phyloP scores from a whole-genome alignment of 2,329 filamentous ascomycete species.

The Fusarium camptoceras region DNA sequence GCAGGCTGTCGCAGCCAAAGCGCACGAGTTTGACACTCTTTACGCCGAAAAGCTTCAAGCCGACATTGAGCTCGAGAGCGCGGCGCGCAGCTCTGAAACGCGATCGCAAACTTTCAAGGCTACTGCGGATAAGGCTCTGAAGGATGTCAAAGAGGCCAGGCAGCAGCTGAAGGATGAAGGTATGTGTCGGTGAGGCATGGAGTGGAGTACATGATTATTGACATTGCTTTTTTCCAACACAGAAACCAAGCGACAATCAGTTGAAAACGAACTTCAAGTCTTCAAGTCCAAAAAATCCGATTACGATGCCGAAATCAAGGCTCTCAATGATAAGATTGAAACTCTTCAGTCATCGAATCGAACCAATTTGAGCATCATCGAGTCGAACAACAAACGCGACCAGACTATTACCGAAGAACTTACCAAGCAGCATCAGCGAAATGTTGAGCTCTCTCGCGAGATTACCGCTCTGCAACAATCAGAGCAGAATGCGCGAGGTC shows the following conservation, averaged over 20 bases:
- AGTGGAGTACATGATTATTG: slow-evolving; percentile 17
- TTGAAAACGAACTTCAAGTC: slow-evolving; percentile 85
- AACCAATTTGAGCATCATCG: slow-evolving; percentile 87
- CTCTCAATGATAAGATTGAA: slow-evolving; percentile 83
- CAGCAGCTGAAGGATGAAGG: slow-evolving; percentile 86
- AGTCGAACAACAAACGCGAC: slow-evolving; percentile 88
- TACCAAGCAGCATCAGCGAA: slow-evolving; percentile 88
- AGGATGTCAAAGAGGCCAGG: slow-evolving; percentile 84
- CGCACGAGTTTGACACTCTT: slow-evolving; percentile 83
- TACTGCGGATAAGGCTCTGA: slow-evolving; percentile 83
- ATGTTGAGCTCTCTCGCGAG: slow-evolving; percentile 84
- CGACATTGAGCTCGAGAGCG: slow-evolving; percentile 94
- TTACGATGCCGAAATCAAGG: slow-evolving; percentile 79
- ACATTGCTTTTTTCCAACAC: slow-evolving; percentile 26
- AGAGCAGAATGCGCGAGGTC: slow-evolving; percentile 83
- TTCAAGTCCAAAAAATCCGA: slow-evolving; percentile 80
- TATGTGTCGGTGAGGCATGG: slow-evolving; percentile 55
- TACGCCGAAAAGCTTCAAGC: slow-evolving; percentile 88
- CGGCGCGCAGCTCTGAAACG: slow-evolving; percentile 83
- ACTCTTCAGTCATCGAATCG: slow-evolving; percentile 92
- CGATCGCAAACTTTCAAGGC: slow-evolving; percentile 85
- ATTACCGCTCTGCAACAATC: slow-evolving; percentile 84
- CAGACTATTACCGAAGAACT: slow-evolving; percentile 88
- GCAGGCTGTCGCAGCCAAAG: slow-evolving; percentile 79
- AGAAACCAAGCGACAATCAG: slow-evolving; percentile 80